Percentiles rank a stretch among this genome's conserved stretches.
Conservation (phyloP, 192 early-diverging fungal species). For the Phycomyces nitens region DNA sequence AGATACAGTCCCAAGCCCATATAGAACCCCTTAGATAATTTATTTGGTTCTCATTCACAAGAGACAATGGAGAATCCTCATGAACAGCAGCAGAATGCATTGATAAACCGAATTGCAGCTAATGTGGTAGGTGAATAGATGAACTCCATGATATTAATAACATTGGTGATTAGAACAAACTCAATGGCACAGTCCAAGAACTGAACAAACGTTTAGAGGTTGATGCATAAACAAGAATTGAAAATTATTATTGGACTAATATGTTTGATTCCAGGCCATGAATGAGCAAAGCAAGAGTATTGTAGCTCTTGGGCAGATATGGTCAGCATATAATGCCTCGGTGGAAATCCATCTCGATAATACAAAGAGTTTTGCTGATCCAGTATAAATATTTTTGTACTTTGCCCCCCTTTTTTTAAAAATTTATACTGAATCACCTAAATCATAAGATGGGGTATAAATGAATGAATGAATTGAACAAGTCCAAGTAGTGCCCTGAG, state of each 20-base stretch:
- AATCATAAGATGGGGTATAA: too few species aligned
- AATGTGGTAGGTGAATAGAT: conserved; percentile 33
- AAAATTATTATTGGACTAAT: neutral
- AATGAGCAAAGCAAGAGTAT: conserved; percentile 36
- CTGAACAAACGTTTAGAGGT: conserved; percentile 38
- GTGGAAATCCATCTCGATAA: conserved; percentile 38
- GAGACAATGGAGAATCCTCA: conserved; percentile 40
- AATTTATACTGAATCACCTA: too few species aligned
- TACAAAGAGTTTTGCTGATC: conserved; percentile 26
- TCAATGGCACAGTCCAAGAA: conserved; percentile 35
- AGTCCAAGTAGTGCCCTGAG: too few species aligned
- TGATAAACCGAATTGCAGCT: conserved; percentile 36
- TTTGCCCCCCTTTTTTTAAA: too few species aligned
- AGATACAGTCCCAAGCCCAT: neutral
- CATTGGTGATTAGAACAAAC: conserved; percentile 25
- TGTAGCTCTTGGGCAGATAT: conserved; percentile 33
- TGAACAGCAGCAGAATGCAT: conserved; percentile 38
- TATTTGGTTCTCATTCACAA: neutral
- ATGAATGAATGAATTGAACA: too few species aligned
- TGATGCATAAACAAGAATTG: neutral
- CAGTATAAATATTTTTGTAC: conserved; percentile 10
- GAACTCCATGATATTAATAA: neutral
- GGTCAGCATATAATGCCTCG: conserved; percentile 36
- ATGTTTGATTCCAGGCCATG: conserved; percentile 23
- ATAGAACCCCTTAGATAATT: neutral